A percentile compares a stretch with the other conserved stretches of the same genome.
phyloP scores from a whole-genome alignment of 176 grass and related monocot species.

The Juncus inflexus region DNA sequence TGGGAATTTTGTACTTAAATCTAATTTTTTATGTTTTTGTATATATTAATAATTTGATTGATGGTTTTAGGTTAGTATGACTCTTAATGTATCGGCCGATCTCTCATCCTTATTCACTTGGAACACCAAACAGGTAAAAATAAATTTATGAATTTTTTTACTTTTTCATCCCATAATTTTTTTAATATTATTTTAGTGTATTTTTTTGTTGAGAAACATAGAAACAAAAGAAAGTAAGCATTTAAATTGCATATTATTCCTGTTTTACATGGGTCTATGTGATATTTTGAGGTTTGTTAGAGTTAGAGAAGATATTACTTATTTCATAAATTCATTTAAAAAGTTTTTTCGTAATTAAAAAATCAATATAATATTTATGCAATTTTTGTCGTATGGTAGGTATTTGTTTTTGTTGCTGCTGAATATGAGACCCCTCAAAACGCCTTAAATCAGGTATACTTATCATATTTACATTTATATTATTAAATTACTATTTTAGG shows the following conservation, averaged over 20 bases:
- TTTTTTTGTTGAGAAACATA: neutral
- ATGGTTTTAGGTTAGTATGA: conserved; percentile 78
- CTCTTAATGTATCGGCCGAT: conserved; percentile 86
- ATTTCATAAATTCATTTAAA: neutral
- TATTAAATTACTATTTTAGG: neutral
- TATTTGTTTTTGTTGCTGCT: conserved; percentile 97
- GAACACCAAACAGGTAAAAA: conserved; percentile 94
- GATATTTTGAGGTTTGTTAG: neutral
- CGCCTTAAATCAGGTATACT: conserved; percentile 82
- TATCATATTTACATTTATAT: neutral
- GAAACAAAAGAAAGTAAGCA: neutral
- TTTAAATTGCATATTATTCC: too few species aligned
- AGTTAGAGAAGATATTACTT: too few species aligned
- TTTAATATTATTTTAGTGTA: conserved; percentile 3
- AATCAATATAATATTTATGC: neutral
- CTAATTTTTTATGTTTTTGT: conserved; percentile 5
- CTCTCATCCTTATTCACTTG: conserved; percentile 94
- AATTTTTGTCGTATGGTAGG: conserved; percentile 37
- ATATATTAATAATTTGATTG: conserved; percentile 7
- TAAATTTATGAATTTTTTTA: neutral
- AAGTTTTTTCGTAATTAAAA: neutral
- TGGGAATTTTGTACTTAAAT: too few species aligned
- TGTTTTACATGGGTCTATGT: neutral
- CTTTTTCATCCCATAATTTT: neutral
- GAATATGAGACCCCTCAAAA: conserved; percentile 91